Conservation (phyloP, 2,329 filamentous ascomycete genomes). For the Zalaria obscura region DNA sequence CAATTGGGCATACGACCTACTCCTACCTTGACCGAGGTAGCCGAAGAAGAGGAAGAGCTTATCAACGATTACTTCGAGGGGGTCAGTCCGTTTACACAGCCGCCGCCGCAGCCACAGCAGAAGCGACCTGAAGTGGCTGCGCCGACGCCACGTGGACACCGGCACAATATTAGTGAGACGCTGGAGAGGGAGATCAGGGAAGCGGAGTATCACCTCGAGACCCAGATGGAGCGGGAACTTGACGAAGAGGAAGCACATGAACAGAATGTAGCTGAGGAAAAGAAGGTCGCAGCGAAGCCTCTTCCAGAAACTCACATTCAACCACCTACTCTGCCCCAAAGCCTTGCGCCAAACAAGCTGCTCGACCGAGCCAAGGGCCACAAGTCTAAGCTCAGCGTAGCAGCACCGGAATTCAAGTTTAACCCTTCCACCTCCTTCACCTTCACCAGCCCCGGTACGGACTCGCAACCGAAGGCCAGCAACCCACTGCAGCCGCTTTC, state of each 20-base stretch:
- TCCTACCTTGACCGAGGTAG: constrained; percentile 50
- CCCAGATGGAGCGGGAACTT: constrained; percentile 39
- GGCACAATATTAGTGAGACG: constrained; percentile 61
- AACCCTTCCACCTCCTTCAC: constrained; percentile 36
- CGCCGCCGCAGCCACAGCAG: constrained; percentile 15
- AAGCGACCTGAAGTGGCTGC: constrained; percentile 43
- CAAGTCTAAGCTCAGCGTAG: constrained; percentile 67
- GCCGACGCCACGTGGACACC: constrained; percentile 46
- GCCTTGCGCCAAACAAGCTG: constrained; percentile 3
- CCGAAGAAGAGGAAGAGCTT: constrained; percentile 56
- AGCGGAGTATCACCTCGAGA: constrained; percentile 55
- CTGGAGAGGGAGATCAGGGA: constrained; percentile 77
- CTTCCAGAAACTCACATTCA: not conserved
- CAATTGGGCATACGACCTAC: constrained; percentile 24
- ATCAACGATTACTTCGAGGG: constrained; percentile 7
- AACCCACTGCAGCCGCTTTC: constrained; percentile 7
- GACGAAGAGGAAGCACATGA: constrained; percentile 58
- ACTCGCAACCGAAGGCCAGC: not conserved
- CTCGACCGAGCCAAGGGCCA: constrained; percentile 4
- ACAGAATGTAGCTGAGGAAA: not conserved
- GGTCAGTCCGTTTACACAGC: not conserved
- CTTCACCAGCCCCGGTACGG: not conserved
- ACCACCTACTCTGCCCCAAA: not conserved
- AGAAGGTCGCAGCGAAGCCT: not conserved
- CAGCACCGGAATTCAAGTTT: constrained; percentile 80